Conservation (phyloP, 257 asterid genomes). For the Solanum pennellii region DNA sequence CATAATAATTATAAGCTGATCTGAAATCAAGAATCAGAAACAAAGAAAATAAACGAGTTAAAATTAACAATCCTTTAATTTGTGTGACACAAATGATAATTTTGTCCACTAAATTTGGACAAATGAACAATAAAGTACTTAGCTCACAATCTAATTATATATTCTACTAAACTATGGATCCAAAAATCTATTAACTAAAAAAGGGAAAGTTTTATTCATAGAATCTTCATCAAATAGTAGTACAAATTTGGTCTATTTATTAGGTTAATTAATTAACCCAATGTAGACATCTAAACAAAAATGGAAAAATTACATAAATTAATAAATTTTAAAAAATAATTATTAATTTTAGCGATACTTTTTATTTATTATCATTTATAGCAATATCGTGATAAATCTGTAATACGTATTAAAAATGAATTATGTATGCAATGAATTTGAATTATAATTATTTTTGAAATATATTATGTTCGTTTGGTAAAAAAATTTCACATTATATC, state of each 20-base stretch:
- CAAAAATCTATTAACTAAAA: neutral
- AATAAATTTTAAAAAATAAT: no score
- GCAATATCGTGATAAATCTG: no score
- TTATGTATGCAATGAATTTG: no score
- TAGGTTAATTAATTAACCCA: neutral
- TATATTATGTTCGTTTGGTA: no score
- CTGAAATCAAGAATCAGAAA: neutral
- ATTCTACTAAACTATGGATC: neutral
- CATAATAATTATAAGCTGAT: neutral
- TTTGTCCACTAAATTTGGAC: neutral
- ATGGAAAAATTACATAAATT: no score
- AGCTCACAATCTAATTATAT: neutral
- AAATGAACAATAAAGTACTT: neutral
- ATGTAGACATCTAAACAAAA: neutral
- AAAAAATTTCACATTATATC: no score
- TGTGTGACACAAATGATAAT: neutral
- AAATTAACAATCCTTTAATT: neutral
- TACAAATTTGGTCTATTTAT: neutral
- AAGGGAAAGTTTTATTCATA: neutral
- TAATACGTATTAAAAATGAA: no score
- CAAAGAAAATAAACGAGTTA: neutral
- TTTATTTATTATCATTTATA: no score
- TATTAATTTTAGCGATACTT: fast-evolving
- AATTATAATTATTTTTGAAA: no score
- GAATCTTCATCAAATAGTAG: neutral